A percentile compares a stretch with the other conserved stretches of the same genome.
phyloP scores from a whole-genome alignment of 2,329 filamentous ascomycete species.

The Trichoderma brevicompactum region DNA sequence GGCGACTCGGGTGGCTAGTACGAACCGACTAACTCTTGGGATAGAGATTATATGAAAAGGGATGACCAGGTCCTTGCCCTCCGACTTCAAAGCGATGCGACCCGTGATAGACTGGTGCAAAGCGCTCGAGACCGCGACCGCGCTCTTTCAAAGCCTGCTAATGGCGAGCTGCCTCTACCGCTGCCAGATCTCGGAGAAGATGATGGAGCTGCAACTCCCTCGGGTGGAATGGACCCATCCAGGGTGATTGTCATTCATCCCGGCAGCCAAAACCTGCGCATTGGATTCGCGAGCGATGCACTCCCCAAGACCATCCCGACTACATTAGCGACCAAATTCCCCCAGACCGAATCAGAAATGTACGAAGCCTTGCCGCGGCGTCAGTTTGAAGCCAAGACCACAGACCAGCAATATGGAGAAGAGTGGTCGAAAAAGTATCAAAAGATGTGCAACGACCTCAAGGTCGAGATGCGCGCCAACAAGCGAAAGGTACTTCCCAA shows the following conservation, averaged over 20 bases:
- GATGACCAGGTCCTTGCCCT: constrained; percentile 94
- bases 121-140: constrained; percentile 86
- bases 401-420: constrained; percentile 85
- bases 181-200: constrained; percentile 64
- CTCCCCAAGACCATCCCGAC: constrained; percentile 93
- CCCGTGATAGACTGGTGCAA: constrained; percentile 80
- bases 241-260: constrained; percentile 95
- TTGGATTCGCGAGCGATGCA: constrained; percentile 94
- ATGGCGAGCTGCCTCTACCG: constrained; percentile 66
- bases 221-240: constrained; percentile 72
- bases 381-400: constrained; percentile 63
- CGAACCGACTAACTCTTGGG: constrained; percentile 31
- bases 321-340: constrained; percentile 81
- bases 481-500: constrained; percentile 97
- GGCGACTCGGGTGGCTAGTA: not conserved
- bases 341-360: constrained; percentile 81
- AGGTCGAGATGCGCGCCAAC: constrained; percentile 86
- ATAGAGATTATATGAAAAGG: constrained; percentile 93
- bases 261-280: constrained; percentile 91
- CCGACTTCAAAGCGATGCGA: constrained; percentile 85
- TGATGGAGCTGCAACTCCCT: constrained; percentile 58
- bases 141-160: constrained; percentile 74
- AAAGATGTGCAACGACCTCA: constrained; percentile 84
- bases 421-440: constrained; percentile 77
- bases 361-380: constrained; percentile 75